Evolutionary conservation across 345 rosid species (phyloP).

Genomic region (Pugionium dolabratum): DNA sequence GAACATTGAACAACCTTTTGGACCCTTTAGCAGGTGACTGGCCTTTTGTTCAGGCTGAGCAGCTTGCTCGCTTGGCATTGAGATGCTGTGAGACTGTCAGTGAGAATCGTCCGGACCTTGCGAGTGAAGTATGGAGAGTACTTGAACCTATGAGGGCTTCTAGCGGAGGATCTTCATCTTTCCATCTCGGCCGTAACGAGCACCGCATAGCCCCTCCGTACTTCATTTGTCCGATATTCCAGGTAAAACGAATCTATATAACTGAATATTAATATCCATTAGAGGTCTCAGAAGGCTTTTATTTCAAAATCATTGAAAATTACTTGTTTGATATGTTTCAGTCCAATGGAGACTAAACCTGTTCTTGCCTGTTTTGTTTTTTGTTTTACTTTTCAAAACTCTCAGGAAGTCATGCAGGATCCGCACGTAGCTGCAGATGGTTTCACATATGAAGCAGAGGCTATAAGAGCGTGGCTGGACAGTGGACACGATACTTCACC

Average conservation of each 20-base stretch:
- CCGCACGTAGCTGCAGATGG: constrained; percentile 89
- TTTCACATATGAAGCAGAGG: constrained; percentile 76
- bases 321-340: too few species aligned
- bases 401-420: constrained; percentile 82
- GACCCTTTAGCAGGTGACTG: constrained; percentile 97
- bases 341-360: not conserved
- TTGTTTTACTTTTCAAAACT: not conserved
- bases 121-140: constrained; percentile 75
- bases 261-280: constrained; percentile 2
- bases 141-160: constrained; percentile 91
- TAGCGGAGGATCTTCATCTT: constrained; percentile 61
- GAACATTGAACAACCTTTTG: constrained; percentile 56
- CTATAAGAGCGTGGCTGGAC: constrained; percentile 75
- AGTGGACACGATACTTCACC: constrained; percentile 70
- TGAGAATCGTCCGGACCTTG: constrained; percentile 76
- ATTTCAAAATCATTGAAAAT: too few species aligned
- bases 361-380: not conserved
- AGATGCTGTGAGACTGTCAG: constrained; percentile 77
- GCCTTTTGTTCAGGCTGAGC: constrained; percentile 90
- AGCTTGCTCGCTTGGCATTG: constrained; percentile 72
- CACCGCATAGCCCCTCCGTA: constrained; percentile 62
- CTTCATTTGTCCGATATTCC: constrained; percentile 86
- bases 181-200: constrained; percentile 53
- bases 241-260: constrained; percentile 49
- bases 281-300: too few species aligned